Evolutionary conservation across 139 green algal species (phyloP), one percentile per base, ranked within the genome.

Genomic region (Monoraphidium neglectum): DNA sequence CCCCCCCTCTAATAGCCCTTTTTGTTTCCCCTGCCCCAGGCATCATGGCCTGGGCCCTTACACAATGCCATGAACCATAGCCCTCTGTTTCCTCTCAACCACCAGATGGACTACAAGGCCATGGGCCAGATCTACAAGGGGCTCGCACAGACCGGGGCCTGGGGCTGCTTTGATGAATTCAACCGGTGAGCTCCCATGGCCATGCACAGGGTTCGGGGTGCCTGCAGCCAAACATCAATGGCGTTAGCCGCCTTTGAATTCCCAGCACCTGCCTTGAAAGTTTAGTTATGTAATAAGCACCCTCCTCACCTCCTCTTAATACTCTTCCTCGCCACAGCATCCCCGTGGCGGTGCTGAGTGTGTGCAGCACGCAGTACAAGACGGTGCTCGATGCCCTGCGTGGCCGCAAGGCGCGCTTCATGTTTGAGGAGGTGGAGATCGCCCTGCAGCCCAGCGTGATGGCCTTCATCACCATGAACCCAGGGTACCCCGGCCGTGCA

Each of bases 91-190:
- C 43, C 43, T 12, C 43, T 51, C 43, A 51, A 51, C 43, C 43
- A 51, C 8, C 93, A 97, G 89, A 95, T 98, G 92, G 94, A 98
- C 81, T 97, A 95, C 92, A 93, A 92, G 76, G 87, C 83, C 59
- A 95, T 94, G 91, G 89, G 84, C 23, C 85, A 94, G 80, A 96
- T 97, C 67, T 98, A 95, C 89, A 96, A 96, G 78, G 93, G 94
- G 24, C 90, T 98, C 47, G 92, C 94, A 23, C 92, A 97, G 81
- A 95, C 91, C 1, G 94, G 94, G 32, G 91, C 94, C 8, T 98
- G 94, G 94, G 94, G 92, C 40, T 98, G 94, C 90, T 96, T 97
- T 77, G 94, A 98, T 77, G 94, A 98, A 84, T 98, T 98, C 88
- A 98, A 98, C 84, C 89, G 94, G 49, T 51, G 43, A 8, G 43